Evolutionary conservation across 345 rosid species (phyloP).

Genomic region (Fremontodendron californicum): DNA sequence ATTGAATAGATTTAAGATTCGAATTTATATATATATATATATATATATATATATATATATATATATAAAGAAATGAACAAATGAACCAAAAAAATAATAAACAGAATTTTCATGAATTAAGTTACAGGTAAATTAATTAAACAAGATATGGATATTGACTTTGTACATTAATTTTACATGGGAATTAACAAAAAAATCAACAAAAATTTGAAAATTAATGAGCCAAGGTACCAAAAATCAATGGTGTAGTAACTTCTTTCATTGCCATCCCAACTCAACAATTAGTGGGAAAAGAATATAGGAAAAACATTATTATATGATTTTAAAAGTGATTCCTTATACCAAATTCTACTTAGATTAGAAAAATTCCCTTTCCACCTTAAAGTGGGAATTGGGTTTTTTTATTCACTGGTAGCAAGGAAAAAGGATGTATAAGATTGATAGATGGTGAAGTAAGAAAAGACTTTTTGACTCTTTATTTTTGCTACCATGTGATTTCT

Average conservation of each 20-base stretch:
- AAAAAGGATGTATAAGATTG: neutral
- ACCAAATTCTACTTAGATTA: neutral
- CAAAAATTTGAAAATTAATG: neutral
- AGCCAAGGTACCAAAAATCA: neutral
- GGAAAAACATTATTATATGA: neutral
- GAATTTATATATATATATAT: too few species aligned
- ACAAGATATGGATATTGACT: neutral
- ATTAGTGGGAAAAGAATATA: neutral
- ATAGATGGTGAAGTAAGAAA: neutral
- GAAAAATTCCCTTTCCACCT: neutral
- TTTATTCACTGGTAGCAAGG: neutral
- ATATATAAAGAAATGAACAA: too few species aligned
- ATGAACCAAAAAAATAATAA: neutral
- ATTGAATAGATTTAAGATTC: too few species aligned
- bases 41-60: too few species aligned
- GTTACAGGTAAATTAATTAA: too few species aligned
- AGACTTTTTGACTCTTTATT: neutral
- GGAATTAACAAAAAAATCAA: neutral
- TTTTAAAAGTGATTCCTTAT: slow-evolving; percentile 5
- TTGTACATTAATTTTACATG: neutral
- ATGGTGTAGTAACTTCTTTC: neutral
- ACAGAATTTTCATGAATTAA: too few species aligned
- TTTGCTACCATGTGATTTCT: slow-evolving; percentile 1
- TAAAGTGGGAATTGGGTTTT: neutral
- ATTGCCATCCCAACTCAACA: neutral